Evolutionary conservation across 2,329 filamentous ascomycete species (phyloP).

Genomic region (Fusarium buharicum): DNA sequence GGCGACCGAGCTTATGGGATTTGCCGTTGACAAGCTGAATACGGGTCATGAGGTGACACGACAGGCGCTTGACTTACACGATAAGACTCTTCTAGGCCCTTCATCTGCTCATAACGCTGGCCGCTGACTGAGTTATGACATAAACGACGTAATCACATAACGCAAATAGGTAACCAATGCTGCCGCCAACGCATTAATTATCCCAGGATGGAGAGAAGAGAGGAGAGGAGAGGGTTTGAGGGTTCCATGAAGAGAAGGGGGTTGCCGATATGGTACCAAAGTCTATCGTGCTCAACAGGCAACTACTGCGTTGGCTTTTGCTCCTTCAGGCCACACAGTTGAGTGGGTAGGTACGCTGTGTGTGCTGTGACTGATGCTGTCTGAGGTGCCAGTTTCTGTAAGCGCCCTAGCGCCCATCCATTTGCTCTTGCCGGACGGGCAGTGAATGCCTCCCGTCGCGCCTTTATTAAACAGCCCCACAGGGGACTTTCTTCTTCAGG

Average conservation of each 20-base stretch:
- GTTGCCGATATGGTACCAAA: slow-evolving; percentile 38
- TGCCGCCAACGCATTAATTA: slow-evolving; percentile 4
- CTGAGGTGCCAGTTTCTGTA: slow-evolving; percentile 6
- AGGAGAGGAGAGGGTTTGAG: slow-evolving; percentile 1
- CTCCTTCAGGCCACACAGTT: slow-evolving; percentile 16
- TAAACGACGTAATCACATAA: slow-evolving; percentile 1
- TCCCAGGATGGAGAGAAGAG: background rate
- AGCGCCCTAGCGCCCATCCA: slow-evolving; percentile 1
- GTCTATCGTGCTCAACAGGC: slow-evolving; percentile 34
- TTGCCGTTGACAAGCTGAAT: background rate
- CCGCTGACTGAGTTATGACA: slow-evolving; percentile 24
- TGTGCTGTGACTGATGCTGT: too few species aligned
- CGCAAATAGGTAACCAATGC: background rate
- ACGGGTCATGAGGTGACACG: slow-evolving; percentile 4
- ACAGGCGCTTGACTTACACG: background rate
- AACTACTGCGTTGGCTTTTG: slow-evolving; percentile 23
- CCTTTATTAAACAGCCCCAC: slow-evolving; percentile 14
- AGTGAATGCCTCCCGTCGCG: background rate
- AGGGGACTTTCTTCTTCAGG: slow-evolving; percentile 23
- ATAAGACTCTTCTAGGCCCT: background rate
- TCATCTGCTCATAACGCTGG: slow-evolving; percentile 4
- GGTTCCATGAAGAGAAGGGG: slow-evolving; percentile 3
- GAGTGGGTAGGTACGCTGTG: background rate
- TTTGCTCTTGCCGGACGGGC: background rate
- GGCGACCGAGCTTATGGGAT: background rate